A percentile compares a stretch with the other conserved stretches of the same genome.
Evolutionary conservation across 768 basidiomycete species (phyloP).

Genomic region (Daedalea quercina): DNA sequence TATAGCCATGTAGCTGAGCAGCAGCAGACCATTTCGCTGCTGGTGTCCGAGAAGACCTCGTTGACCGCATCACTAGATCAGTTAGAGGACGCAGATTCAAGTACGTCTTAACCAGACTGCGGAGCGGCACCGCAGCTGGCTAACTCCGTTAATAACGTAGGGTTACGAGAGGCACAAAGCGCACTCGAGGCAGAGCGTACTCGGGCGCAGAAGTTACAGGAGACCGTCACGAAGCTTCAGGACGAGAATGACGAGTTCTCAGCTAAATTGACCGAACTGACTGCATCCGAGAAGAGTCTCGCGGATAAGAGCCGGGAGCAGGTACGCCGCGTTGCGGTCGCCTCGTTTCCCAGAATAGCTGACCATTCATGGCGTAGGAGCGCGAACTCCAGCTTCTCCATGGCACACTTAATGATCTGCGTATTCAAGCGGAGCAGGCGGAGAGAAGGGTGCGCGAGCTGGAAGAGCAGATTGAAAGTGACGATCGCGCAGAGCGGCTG

Average conservation of each 20-base stretch:
- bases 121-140: neutral
- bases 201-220: slow-evolving; percentile 13
- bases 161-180: slow-evolving; percentile 17
- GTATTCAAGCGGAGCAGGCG: slow-evolving; percentile 45
- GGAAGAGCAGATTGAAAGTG: slow-evolving; percentile 77
- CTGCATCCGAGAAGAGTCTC: slow-evolving; percentile 48
- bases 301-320: slow-evolving; percentile 45
- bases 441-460: slow-evolving; percentile 61
- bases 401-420: slow-evolving; percentile 44
- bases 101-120: slow-evolving; percentile 13
- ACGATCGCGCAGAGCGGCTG: slow-evolving; percentile 72
- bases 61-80: slow-evolving; percentile 25
- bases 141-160: slow-evolving; percentile 8
- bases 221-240: slow-evolving; percentile 37
- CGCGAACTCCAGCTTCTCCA: slow-evolving; percentile 66
- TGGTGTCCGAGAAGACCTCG: slow-evolving; percentile 31
- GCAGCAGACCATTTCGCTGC: slow-evolving; percentile 33
- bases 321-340: slow-evolving; percentile 24
- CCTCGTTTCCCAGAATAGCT: neutral
- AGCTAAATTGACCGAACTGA: slow-evolving; percentile 34
- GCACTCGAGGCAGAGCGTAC: slow-evolving; percentile 17
- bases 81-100: slow-evolving; percentile 23
- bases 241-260: slow-evolving; percentile 30
- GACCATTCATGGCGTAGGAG: slow-evolving; percentile 39
- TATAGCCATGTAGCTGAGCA: slow-evolving; percentile 20